Percentiles rank a stretch among this genome's conserved stretches.
phyloP scores from a whole-genome alignment of 176 grass and related monocot genomes.

The Aegilops umbellulata region DNA sequence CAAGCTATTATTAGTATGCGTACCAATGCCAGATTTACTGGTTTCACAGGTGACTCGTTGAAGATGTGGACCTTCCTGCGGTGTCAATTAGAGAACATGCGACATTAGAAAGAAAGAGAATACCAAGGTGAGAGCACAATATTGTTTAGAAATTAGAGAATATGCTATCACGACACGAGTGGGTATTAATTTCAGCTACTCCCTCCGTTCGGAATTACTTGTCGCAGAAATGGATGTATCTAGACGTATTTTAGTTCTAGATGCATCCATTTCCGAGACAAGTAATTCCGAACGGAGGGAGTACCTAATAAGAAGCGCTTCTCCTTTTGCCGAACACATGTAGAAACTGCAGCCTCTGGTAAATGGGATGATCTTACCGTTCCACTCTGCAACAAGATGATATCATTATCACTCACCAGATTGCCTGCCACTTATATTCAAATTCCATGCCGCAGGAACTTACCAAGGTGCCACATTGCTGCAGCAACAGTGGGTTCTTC shows the following conservation, averaged over 20 bases:
- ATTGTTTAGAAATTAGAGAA: not conserved
- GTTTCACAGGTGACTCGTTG: conserved; percentile 57
- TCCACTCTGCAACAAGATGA: conserved; percentile 64
- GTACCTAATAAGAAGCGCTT: conserved; percentile 55
- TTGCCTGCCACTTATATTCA: not conserved
- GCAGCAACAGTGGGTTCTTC: conserved; percentile 18
- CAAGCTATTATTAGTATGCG: not conserved
- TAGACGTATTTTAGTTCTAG: no score
- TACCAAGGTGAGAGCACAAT: not conserved
- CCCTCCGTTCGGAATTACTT: no score
- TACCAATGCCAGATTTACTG: conserved; percentile 57
- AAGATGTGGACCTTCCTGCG: conserved; percentile 62
- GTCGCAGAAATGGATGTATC: no score
- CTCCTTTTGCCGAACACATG: conserved; percentile 45
- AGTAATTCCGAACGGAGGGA: no score
- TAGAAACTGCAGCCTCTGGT: conserved; percentile 71
- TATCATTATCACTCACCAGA: not conserved
- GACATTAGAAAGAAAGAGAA: no score
- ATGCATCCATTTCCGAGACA: no score
- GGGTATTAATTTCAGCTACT: conserved; percentile 26
- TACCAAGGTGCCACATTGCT: conserved; percentile 84
- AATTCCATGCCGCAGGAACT: not conserved
- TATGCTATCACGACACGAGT: not conserved
- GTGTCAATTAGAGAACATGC: not conserved
- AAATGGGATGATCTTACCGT: conserved; percentile 65